Percentiles rank a stretch among this genome's conserved stretches.
Evolutionary conservation across 257 asterid genomes (phyloP).

Genomic region (Scutellaria galericulata): DNA sequence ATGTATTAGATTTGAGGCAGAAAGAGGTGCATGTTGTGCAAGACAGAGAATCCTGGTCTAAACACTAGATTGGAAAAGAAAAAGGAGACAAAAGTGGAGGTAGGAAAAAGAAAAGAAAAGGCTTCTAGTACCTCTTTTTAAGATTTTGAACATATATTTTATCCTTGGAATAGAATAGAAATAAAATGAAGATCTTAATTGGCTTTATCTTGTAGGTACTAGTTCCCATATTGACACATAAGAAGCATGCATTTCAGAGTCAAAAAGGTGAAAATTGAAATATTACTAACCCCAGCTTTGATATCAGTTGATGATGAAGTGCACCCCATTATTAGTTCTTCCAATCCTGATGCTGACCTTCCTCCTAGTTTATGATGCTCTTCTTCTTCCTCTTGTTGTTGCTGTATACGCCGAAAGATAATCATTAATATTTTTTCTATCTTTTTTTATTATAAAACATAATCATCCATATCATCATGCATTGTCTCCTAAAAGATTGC

Average conservation of each 20-base stretch:
- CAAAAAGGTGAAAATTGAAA: slow-evolving; percentile 33
- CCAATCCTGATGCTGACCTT: slow-evolving; percentile 94
- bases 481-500: slow-evolving; percentile 58
- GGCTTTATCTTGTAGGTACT: slow-evolving; percentile 6
- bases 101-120: slow-evolving; percentile 33
- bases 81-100: slow-evolving; percentile 45
- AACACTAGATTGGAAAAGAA: slow-evolving; percentile 33
- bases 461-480: slow-evolving; percentile 77
- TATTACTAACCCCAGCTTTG: slow-evolving; percentile 66
- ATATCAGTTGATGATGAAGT: slow-evolving; percentile 59
- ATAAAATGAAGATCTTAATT: background rate
- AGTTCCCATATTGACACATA: slow-evolving; percentile 26
- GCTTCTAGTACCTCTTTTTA: slow-evolving; percentile 33
- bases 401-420: slow-evolving; percentile 27
- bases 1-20: too few species aligned
- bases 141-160: background rate
- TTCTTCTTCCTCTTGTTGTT: slow-evolving; percentile 46
- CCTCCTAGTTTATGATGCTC: slow-evolving; percentile 72
- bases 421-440: too few species aligned
- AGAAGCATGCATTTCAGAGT: slow-evolving; percentile 35
- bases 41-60: too few species aligned
- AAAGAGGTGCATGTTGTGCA: too few species aligned
- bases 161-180: background rate
- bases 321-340: slow-evolving; percentile 97
- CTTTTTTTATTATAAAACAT: slow-evolving; percentile 17